Percentiles rank a stretch among this genome's conserved stretches.
Evolutionary conservation across 2,329 filamentous ascomycete genomes (phyloP).

Genomic region (Penicillium glabrum): DNA sequence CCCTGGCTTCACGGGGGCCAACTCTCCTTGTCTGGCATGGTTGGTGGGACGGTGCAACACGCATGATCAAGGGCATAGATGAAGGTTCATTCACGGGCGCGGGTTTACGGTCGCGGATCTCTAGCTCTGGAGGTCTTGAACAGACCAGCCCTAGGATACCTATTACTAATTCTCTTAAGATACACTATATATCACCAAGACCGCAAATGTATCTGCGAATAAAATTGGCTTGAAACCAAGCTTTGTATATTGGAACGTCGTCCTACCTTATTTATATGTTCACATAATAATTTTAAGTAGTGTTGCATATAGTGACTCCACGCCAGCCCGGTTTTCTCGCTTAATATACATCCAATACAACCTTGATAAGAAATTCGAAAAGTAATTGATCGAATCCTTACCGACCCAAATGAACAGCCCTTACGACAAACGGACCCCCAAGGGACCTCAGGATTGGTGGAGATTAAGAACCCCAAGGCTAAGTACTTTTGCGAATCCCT

Average conservation of each 20-base stretch:
- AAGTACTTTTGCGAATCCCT: neutral
- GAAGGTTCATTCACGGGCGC: neutral
- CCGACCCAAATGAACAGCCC: neutral
- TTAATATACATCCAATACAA: neutral
- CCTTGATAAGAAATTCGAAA: neutral
- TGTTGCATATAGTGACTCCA: neutral
- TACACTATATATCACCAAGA: no score
- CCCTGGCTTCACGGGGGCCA: neutral
- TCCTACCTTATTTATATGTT: neutral
- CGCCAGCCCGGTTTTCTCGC: neutral
- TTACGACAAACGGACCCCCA: neutral
- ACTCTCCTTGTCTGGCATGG: neutral
- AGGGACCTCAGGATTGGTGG: neutral
- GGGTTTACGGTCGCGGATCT: neutral
- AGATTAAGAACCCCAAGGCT: neutral
- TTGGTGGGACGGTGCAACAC: conserved; percentile 3
- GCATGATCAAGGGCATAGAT: neutral
- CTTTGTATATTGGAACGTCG: neutral
- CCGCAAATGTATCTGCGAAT: neutral
- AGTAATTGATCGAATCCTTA: neutral
- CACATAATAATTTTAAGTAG: neutral
- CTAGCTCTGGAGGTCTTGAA: no score
- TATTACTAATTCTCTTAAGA: no score
- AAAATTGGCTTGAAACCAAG: neutral
- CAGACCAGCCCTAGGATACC: no score